A percentile compares a stretch with the other conserved stretches of the same genome.
Evolutionary conservation across 352 stramenopile species (phyloP).

Genomic region (Phytophthora kernoviae): DNA sequence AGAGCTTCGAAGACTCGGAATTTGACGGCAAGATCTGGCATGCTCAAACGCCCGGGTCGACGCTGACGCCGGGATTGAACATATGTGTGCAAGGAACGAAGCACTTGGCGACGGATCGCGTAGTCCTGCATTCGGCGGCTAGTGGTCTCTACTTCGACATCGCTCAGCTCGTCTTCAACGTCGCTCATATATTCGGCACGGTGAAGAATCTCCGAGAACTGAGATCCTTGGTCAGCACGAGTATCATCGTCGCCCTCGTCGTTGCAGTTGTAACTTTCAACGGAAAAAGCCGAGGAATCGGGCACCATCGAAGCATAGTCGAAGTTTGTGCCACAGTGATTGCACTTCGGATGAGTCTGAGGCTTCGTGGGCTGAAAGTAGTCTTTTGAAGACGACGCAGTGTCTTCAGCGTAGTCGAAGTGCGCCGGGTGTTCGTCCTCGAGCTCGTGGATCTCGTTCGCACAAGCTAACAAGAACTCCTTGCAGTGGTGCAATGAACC

Average conservation of each 20-base stretch:
- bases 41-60: slow-evolving; percentile 19
- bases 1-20: slow-evolving; percentile 52
- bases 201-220: slow-evolving; percentile 59
- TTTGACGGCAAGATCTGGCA: slow-evolving; percentile 33
- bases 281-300: slow-evolving; percentile 21
- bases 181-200: slow-evolving; percentile 57
- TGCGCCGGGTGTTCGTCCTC: slow-evolving; percentile 59
- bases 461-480: slow-evolving; percentile 72
- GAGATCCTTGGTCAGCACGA: slow-evolving; percentile 54
- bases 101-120: slow-evolving; percentile 32
- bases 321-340: slow-evolving; percentile 25
- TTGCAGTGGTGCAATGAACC: slow-evolving; percentile 60
- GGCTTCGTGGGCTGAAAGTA: slow-evolving; percentile 5
- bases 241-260: slow-evolving; percentile 44
- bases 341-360: slow-evolving; percentile 7
- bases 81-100: slow-evolving; percentile 21
- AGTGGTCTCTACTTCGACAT: not conserved
- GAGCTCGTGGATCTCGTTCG: slow-evolving; percentile 83
- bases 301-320: slow-evolving; percentile 62
- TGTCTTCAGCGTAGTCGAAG: slow-evolving; percentile 79
- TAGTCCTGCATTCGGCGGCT: slow-evolving; percentile 14
- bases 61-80: slow-evolving; percentile 9
- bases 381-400: slow-evolving; percentile 15
- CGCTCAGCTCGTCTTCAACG: slow-evolving; percentile 15
- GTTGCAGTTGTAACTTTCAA: slow-evolving; percentile 30